Evolutionary conservation across 2,329 filamentous ascomycete species (phyloP).

Genomic region (Emmonsia crescens): DNA sequence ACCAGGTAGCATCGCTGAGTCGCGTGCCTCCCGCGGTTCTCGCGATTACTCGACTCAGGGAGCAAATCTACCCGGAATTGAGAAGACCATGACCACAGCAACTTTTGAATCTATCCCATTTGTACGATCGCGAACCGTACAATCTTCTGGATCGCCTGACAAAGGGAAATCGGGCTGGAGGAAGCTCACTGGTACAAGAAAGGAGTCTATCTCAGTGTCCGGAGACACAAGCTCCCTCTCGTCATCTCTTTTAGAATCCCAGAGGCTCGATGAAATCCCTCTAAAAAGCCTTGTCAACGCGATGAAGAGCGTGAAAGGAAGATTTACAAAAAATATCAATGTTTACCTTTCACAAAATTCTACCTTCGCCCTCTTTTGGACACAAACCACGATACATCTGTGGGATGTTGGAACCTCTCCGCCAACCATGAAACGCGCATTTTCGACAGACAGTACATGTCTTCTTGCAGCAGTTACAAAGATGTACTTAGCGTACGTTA

Average conservation of each 20-base stretch:
- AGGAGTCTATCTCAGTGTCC: conserved; percentile 10
- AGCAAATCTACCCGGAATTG: background rate
- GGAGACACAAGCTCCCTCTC: conserved; percentile 30
- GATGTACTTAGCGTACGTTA: conserved; percentile 30
- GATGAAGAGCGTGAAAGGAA: conserved; percentile 22
- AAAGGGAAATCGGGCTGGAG: conserved; percentile 1
- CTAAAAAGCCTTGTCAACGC: conserved; percentile 22
- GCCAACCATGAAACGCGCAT: conserved; percentile 23
- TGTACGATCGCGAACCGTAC: background rate
- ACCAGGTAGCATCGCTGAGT: background rate
- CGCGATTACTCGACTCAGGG: background rate
- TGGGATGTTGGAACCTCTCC: conserved; percentile 32
- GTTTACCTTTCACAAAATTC: conserved; percentile 31
- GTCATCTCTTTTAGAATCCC: conserved; percentile 24
- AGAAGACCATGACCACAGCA: background rate
- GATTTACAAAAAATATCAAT: conserved; percentile 24
- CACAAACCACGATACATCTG: conserved; percentile 28
- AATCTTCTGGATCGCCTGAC: background rate
- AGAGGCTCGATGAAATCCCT: conserved; percentile 31
- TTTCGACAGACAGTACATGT: conserved; percentile 31
- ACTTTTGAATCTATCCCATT: background rate
- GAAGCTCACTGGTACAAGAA: background rate
- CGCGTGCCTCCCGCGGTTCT: background rate
- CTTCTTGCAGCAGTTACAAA: conserved; percentile 30
- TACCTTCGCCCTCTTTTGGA: conserved; percentile 31